Evolutionary conservation across 257 asterid species (phyloP), one percentile per base, ranked within the genome.

Genomic region (Plantago major): DNA sequence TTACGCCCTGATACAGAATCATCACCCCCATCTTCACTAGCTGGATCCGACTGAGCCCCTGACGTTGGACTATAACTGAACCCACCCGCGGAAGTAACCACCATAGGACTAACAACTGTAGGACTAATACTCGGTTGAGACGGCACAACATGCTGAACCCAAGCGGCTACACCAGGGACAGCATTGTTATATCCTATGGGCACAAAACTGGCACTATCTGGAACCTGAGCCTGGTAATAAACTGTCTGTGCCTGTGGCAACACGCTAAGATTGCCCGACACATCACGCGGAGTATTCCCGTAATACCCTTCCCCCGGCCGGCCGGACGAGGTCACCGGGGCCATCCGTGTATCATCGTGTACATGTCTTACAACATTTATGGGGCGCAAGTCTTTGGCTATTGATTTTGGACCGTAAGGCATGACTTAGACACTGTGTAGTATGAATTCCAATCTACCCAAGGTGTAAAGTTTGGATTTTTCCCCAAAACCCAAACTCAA

Each of bases 381-480:
- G 0, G 96, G 97, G 45, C 86, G 92, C 67, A 92, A 77, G 82
- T 83, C 89, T 71, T 77, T 80, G 47, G 95, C 94, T 19, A 80
- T 42, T 40, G 83, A 80, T 76, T 76, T 89, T 78, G 78, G 95
- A 79, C 89, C 95, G 64, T 79, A 89, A 14, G 92, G 94, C 99
- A 89, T 89, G 37, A 56, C 56, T 53, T 63, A 22, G 64, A 52
- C 69, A 19, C 49, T 48, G 62, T 22, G 48, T 19, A 42, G 19
- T 54, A 51, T 0, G 22, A 46, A 46, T 59, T 54, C 64, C 7
- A 33, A 33, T 33, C 40, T 33, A 33, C 30, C 46, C 13, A 26
- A 7, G 66, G 56, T 37, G 63, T 28, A 67, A 38, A 74, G n/a
- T 57, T 56, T 44, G 45, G 30, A 67, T 62, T 52, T 66, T 26